A percentile compares a stretch with the other conserved stretches of the same genome.
Evolutionary conservation across 1,284 basidiomycete species (phyloP).

Genomic region (Apiotrichum veenhuisii): DNA sequence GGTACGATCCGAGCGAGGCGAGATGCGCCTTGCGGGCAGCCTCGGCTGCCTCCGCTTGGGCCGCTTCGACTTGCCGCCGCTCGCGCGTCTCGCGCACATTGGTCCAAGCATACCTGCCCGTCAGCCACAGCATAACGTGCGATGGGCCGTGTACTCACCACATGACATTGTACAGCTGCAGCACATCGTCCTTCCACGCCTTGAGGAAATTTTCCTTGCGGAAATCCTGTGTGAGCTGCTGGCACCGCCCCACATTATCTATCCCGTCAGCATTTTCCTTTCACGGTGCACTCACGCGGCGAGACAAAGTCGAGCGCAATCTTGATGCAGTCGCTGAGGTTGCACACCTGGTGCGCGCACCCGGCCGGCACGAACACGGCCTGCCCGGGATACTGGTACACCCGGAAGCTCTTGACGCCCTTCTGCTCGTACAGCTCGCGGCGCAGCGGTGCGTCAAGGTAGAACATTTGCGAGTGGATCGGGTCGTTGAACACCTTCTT

Average conservation of each 20-base stretch:
- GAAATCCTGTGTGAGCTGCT: slow-evolving; percentile 80
- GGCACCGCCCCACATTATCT: slow-evolving; percentile 82
- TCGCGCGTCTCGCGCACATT: slow-evolving; percentile 34
- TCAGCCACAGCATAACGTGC: background rate
- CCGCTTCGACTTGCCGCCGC: slow-evolving; percentile 20
- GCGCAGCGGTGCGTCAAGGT: slow-evolving; percentile 68
- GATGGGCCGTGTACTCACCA: slow-evolving; percentile 61
- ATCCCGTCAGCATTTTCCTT: slow-evolving; percentile 1
- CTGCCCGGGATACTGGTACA: slow-evolving; percentile 88
- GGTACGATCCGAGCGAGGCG: slow-evolving; percentile 18
- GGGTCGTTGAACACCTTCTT: slow-evolving; percentile 59
- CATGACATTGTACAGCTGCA: slow-evolving; percentile 86
- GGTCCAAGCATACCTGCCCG: slow-evolving; percentile 42
- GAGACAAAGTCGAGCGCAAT: slow-evolving; percentile 95
- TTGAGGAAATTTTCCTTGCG: slow-evolving; percentile 76
- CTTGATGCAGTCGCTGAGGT: slow-evolving; percentile 84
- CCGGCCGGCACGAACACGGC: slow-evolving; percentile 94
- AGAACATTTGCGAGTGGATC: slow-evolving; percentile 85
- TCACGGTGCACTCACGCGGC: slow-evolving; percentile 52
- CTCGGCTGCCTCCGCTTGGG: slow-evolving; percentile 17
- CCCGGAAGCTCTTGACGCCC: slow-evolving; percentile 71
- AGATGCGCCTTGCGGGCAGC: slow-evolving; percentile 20
- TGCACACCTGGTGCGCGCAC: slow-evolving; percentile 82
- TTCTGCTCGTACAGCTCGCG: slow-evolving; percentile 64
- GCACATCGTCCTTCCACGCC: slow-evolving; percentile 90